Conservation (phyloP, 1,284 basidiomycete genomes). For the Ganoderma meredithae region DNA sequence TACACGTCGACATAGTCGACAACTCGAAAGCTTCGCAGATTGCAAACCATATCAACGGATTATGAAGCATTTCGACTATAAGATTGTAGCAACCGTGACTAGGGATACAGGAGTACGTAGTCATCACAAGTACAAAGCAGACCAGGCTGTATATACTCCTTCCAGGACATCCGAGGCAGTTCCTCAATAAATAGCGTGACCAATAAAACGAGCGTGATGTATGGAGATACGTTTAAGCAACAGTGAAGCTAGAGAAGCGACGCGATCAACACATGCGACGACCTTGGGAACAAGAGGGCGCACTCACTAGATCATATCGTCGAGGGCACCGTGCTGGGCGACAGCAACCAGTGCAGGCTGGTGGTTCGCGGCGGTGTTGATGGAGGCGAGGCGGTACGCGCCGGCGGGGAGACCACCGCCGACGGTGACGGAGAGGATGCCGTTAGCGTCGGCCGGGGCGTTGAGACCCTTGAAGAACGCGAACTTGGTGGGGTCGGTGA, state of each 20-base stretch:
- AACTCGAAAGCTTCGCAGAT: not conserved
- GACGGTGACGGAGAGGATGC: conserved; percentile 61
- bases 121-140: conserved; percentile 7
- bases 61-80: conserved; percentile 6
- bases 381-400: conserved; percentile 59
- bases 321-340: conserved; percentile 46
- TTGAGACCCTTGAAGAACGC: conserved; percentile 77
- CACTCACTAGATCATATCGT: conserved; percentile 57
- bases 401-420: conserved; percentile 64
- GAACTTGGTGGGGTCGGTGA: conserved; percentile 65
- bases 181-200: conserved; percentile 21
- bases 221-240: conserved; percentile 56
- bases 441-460: conserved; percentile 48
- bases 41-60: not conserved
- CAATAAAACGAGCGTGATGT: conserved; percentile 17
- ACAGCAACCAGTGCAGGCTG: conserved; percentile 59
- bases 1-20: no score
- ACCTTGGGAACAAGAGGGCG: not conserved
- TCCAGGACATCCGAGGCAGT: conserved; percentile 12
- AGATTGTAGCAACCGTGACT: conserved; percentile 11
- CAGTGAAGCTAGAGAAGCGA: conserved; percentile 23
- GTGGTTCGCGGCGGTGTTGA: conserved; percentile 64
- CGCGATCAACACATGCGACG: not conserved
- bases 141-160: conserved; percentile 9
- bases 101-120: conserved; percentile 14